A percentile compares a stretch with the other conserved stretches of the same genome.
Conservation (phyloP, 768 basidiomycete genomes). For the Sistotremastrum suecicum region DNA sequence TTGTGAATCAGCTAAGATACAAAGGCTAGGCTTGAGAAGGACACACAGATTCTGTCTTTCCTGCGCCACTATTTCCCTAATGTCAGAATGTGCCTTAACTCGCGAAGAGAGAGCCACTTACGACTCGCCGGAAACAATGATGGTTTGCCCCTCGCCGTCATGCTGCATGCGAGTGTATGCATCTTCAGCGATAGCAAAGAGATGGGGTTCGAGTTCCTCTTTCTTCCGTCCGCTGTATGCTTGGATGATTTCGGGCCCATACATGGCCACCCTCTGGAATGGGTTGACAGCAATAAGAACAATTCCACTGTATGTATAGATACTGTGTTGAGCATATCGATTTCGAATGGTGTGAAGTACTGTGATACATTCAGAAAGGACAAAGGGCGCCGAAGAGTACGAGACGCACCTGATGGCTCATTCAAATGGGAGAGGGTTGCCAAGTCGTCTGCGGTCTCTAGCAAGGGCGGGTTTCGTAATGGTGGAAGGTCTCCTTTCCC, state of each 20-base stretch:
- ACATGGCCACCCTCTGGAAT: constrained; percentile 93
- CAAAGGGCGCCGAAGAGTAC: neutral
- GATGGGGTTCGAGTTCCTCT: constrained; percentile 92
- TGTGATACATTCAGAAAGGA: constrained; percentile 16
- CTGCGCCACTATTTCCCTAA: constrained; percentile 66
- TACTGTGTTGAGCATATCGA: constrained; percentile 92
- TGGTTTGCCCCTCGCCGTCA: constrained; percentile 91
- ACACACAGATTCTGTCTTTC: constrained; percentile 92
- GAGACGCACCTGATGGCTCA: constrained; percentile 76
- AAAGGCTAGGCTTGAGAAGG: neutral
- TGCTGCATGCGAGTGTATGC: constrained; percentile 96
- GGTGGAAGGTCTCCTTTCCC: constrained; percentile 76
- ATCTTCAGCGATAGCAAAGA: constrained; percentile 99
- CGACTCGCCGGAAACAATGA: constrained; percentile 98
- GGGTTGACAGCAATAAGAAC: constrained; percentile 98
- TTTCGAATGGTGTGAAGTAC: constrained; percentile 95
- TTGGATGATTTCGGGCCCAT: constrained; percentile 94
- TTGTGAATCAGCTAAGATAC: neutral
- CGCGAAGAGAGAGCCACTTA: constrained; percentile 20
- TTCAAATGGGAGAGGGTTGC: constrained; percentile 96
- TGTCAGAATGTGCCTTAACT: constrained; percentile 7
- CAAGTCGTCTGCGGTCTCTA: constrained; percentile 96
- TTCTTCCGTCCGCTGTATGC: constrained; percentile 85
- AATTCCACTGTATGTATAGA: constrained; percentile 98
- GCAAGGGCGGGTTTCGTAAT: constrained; percentile 86